Conservation (phyloP, 2,329 filamentous ascomycete species). For the Aspergillus quadrilineatus region DNA sequence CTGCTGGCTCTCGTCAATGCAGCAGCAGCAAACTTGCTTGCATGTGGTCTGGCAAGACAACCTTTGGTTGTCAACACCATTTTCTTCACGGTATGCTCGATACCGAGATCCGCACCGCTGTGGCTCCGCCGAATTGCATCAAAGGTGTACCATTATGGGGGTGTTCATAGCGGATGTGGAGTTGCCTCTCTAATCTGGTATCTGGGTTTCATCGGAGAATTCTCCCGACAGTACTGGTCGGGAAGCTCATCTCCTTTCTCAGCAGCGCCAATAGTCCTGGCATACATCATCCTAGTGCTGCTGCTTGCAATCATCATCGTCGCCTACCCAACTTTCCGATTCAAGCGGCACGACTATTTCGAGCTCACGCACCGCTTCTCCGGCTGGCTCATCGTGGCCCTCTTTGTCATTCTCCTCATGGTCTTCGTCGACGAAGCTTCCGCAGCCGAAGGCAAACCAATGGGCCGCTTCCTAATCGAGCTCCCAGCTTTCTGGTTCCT, state of each 20-base stretch:
- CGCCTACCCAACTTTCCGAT: constrained; percentile 64
- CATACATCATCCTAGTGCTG: constrained; percentile 59
- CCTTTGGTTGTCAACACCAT: constrained; percentile 55
- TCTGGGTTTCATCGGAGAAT: constrained; percentile 35
- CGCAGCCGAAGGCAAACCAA: constrained; percentile 31
- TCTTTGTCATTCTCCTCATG: constrained; percentile 66
- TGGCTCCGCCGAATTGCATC: constrained; percentile 47
- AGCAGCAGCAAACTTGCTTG: constrained; percentile 47
- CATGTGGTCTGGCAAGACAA: constrained; percentile 51
- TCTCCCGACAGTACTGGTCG: constrained; percentile 36
- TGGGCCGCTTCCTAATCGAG: constrained; percentile 43
- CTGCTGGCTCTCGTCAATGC: constrained; percentile 44
- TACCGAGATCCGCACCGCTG: constrained; percentile 48
- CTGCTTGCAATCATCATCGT: constrained; percentile 60
- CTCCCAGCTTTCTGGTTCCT: constrained; percentile 68
- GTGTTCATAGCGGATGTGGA: constrained; percentile 54
- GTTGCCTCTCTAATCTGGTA: constrained; percentile 52
- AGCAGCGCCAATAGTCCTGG: constrained; percentile 51
- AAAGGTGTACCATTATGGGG: constrained; percentile 56
- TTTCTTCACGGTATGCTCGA: constrained; percentile 46
- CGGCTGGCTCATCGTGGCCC: constrained; percentile 65
- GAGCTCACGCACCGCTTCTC: constrained; percentile 70
- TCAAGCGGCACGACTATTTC: constrained; percentile 65
- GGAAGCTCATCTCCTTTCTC: constrained; percentile 22
- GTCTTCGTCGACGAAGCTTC: constrained; percentile 52